Conservation (phyloP, 2,329 filamentous ascomycete genomes). For the Boeremia lycopersici region DNA sequence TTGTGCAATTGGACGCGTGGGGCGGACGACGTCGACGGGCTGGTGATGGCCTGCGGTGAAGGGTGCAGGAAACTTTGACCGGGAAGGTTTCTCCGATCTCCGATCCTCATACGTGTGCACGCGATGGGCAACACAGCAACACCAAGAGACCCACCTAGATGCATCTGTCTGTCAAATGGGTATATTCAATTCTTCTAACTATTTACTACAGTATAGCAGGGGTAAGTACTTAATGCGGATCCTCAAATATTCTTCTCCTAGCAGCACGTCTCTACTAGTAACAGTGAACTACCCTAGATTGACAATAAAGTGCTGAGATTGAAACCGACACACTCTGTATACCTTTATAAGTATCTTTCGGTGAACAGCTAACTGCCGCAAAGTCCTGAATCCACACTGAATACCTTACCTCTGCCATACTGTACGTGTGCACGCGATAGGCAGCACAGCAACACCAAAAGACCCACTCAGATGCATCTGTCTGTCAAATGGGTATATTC, state of each 20-base stretch:
- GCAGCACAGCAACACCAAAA: neutral
- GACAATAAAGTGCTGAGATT: too few relatives aligned
- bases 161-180: neutral
- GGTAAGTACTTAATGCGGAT: too few relatives aligned
- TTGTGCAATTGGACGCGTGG: constrained; percentile 28
- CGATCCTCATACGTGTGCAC: constrained; percentile 17
- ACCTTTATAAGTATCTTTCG: too few relatives aligned
- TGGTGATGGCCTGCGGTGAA: constrained; percentile 17
- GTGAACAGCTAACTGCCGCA: too few relatives aligned
- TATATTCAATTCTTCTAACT: constrained; percentile 16
- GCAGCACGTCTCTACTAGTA: too few relatives aligned
- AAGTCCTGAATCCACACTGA: too few relatives aligned
- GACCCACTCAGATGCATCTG: neutral
- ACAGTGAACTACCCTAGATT: too few relatives aligned
- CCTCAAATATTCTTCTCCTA: too few relatives aligned
- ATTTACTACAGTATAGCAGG: too few relatives aligned
- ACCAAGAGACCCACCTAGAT: neutral
- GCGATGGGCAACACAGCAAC: constrained; percentile 3
- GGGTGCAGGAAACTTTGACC: constrained; percentile 31
- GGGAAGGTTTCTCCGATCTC: constrained; percentile 31
- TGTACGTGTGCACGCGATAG: constrained; percentile 14
- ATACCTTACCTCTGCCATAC: too few relatives aligned
- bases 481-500: constrained; percentile 16
- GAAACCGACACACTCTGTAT: too few relatives aligned
- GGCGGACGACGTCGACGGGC: constrained; percentile 11